Percentiles rank a stretch among this genome's conserved stretches.
Conservation (phyloP, 106 monocot genomes). For the Vanilla planifolia region DNA sequence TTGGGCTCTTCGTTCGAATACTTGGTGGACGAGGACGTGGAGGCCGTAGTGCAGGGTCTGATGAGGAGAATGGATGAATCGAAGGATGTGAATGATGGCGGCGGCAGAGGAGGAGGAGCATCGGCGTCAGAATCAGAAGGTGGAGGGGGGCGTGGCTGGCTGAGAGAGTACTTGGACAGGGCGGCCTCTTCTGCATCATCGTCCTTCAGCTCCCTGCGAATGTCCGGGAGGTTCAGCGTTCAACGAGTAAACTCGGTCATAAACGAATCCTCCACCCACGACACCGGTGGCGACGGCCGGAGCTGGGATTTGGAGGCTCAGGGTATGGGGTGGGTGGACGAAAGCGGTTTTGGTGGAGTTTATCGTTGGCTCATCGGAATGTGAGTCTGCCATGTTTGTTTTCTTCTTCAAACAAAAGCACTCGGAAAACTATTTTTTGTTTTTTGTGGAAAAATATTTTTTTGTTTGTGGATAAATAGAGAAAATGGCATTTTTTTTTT, state of each 20-base stretch:
- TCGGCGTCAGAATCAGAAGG: neutral
- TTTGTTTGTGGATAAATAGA: too few species aligned
- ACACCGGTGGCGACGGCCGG: conserved; percentile 2
- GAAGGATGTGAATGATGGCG: neutral
- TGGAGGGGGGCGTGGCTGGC: conserved; percentile 23
- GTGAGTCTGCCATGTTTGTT: too few species aligned
- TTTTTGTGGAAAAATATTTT: too few species aligned
- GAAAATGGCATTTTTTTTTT: too few species aligned
- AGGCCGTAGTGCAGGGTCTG: conserved; percentile 51
- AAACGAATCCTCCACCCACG: neutral
- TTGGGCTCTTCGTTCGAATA: conserved; percentile 83
- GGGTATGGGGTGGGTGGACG: conserved; percentile 23
- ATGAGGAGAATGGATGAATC: conserved; percentile 8
- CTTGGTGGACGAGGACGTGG: conserved; percentile 74
- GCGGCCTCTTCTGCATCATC: conserved; percentile 52
- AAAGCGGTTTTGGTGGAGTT: conserved; percentile 21
- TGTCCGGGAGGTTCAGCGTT: conserved; percentile 22
- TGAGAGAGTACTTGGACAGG: conserved; percentile 46
- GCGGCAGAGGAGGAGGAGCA: neutral
- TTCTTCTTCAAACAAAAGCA: too few species aligned
- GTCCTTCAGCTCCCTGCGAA: conserved; percentile 38
- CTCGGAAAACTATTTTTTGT: too few species aligned
- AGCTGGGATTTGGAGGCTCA: conserved; percentile 20
- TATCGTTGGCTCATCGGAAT: conserved; percentile 32
- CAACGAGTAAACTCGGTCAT: conserved; percentile 14